A percentile compares a stretch with the other conserved stretches of the same genome.
Conservation (phyloP, 805 yeast genomes). For the Jamesozyma lodderae region DNA sequence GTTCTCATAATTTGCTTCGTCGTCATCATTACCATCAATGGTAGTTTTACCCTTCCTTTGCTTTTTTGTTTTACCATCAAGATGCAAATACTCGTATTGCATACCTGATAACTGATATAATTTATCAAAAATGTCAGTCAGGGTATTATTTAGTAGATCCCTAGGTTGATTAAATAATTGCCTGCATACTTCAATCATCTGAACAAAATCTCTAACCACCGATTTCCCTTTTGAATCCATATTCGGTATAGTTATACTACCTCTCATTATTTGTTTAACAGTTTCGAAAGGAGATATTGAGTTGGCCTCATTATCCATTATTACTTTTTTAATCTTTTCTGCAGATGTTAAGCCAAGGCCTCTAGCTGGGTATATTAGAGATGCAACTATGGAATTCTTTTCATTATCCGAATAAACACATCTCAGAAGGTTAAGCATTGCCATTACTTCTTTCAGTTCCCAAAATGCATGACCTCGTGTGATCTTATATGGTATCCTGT, state of each 20-base stretch:
- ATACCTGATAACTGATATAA: slow-evolving; percentile 27
- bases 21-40: slow-evolving; percentile 4
- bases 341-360: slow-evolving; percentile 58
- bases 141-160: slow-evolving; percentile 1
- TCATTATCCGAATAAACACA: slow-evolving; percentile 53
- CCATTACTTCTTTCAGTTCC: slow-evolving; percentile 61
- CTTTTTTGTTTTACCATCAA: slow-evolving; percentile 22
- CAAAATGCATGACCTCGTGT: slow-evolving; percentile 72
- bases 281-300: slow-evolving; percentile 10
- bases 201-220: slow-evolving; percentile 17
- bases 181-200: slow-evolving; percentile 19
- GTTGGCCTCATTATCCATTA: slow-evolving; percentile 12
- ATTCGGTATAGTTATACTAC: slow-evolving; percentile 5
- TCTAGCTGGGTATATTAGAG: slow-evolving; percentile 51
- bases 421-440: slow-evolving; percentile 56
- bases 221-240: slow-evolving; percentile 17
- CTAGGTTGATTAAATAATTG: slow-evolving; percentile 6
- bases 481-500: slow-evolving; percentile 54
- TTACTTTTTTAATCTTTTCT: slow-evolving; percentile 19
- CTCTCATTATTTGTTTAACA: slow-evolving; percentile 9
- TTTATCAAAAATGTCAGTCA: slow-evolving; percentile 21
- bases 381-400: slow-evolving; percentile 47
- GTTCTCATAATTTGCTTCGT: slow-evolving; percentile 16
- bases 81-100: slow-evolving; percentile 18
- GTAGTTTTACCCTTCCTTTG: slow-evolving; percentile 6